Percentiles rank a stretch among this genome's conserved stretches.
Evolutionary conservation across 2,329 filamentous ascomycete species (phyloP).

Genomic region (Epichloe bromicola): DNA sequence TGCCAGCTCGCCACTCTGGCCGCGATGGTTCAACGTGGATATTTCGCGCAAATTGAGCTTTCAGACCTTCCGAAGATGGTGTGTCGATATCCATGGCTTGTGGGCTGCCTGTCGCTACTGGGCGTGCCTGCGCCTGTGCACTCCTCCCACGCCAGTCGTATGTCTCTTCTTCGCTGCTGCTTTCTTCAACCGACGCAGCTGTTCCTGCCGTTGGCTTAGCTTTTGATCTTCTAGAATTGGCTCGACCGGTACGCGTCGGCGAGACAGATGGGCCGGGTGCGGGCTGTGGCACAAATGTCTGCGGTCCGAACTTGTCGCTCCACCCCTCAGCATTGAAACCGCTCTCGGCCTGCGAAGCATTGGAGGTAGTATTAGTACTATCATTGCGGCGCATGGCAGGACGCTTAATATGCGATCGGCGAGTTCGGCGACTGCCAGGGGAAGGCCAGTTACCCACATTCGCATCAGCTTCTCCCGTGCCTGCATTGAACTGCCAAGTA

Average conservation of each 20-base stretch:
- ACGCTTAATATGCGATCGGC: constrained; percentile 25
- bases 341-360: constrained; percentile 14
- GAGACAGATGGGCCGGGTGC: constrained; percentile 26
- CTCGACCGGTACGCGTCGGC: constrained; percentile 29
- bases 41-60: constrained; percentile 27
- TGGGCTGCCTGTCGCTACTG: constrained; percentile 28
- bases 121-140: constrained; percentile 13
- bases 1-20: constrained; percentile 45
- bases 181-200: constrained; percentile 34
- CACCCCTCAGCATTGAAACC: constrained; percentile 40
- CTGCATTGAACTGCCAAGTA: constrained; percentile 40
- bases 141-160: constrained; percentile 23
- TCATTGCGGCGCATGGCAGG: constrained; percentile 11
- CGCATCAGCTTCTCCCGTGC: constrained; percentile 21
- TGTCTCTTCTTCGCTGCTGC: constrained; percentile 30
- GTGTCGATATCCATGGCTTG: constrained; percentile 55
- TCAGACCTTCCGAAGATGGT: constrained; percentile 22
- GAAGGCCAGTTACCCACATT: constrained; percentile 19
- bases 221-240: constrained; percentile 46
- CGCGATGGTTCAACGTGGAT: constrained; percentile 46
- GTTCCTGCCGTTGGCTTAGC: constrained; percentile 36
- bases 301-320: constrained; percentile 39
- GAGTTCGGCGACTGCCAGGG: constrained; percentile 26
- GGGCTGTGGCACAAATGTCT: constrained; percentile 39
- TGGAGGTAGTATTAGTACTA: constrained; percentile 11